These are phyloP conservation scores for Acanthamoeba healyi DNA, from an alignment of 208 protist species.

Conservation along the genomic window DNA sequence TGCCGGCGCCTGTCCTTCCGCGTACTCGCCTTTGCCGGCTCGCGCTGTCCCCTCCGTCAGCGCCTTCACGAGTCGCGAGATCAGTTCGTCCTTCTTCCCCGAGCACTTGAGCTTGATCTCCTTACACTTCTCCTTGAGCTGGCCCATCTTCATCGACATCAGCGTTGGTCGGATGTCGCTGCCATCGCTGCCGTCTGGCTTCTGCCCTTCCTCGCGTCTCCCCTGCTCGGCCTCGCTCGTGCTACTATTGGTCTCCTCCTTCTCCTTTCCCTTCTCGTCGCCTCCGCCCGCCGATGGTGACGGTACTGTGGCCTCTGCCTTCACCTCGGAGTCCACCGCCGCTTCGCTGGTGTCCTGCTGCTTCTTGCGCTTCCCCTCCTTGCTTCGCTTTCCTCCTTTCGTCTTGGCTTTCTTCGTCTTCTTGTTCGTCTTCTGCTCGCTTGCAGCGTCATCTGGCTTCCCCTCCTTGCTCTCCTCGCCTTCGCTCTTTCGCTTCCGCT, in stretches of 20 bases:
- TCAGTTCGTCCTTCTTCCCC: constrained; percentile 30
- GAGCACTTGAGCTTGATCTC: background rate
- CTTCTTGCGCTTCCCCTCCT: background rate
- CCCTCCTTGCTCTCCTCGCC: background rate
- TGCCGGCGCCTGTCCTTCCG: no score
- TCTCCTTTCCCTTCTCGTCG: background rate
- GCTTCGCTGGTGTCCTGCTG: background rate
- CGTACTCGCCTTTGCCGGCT: no score
- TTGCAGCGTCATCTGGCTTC: background rate
- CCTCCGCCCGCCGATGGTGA: background rate
- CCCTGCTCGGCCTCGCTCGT: background rate
- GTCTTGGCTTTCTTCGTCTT: background rate
- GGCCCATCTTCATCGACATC: background rate
- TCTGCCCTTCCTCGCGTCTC: background rate
- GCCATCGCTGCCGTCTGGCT: no score
- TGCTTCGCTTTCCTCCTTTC: background rate
- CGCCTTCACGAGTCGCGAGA: background rate
- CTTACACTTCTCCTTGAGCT: background rate
- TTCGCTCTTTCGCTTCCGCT: constrained; percentile 30
- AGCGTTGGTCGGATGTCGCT: background rate
- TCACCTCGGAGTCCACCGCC: background rate
- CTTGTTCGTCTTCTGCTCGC: background rate
- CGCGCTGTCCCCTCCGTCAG: no score
- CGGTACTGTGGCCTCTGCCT: background rate
- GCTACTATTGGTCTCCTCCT: background rate